Base-by-base conservation (phyloP, 331 rosid species). In the Rhamnella rubrinervis region DNA sequence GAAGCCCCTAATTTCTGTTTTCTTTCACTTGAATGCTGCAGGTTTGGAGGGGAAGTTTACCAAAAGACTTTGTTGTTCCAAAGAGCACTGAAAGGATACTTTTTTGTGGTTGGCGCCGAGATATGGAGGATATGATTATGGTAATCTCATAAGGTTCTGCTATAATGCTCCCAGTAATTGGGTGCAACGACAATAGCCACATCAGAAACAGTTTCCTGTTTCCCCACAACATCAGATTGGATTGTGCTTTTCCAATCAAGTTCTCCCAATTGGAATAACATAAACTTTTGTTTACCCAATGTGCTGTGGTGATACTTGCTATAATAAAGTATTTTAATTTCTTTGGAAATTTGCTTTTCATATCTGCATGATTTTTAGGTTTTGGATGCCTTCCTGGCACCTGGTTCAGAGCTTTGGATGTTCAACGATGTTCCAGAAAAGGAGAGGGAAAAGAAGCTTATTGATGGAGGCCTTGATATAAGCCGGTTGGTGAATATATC, bases 71-170 rank as follows among this genome's bases (percentile, higher is more conserved):
- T 74, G 67, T 82, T 76, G 86, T 79, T 82, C 95, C 90, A 60
- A 84, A 82, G 80, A 85, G 88, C 76, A 73, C 84, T 11, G 96
- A 92, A 85, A 92, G 72, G 82, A 92, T 92, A 73, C 96, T 89
- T 63, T 82, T 85, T 66, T 92, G 96, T 66, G 95, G 97, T 79
- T 92, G 97, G 97, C 80, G 97, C 62, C 96, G 95, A 76, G 97
- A 92, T 83, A 87, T 89, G 96, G 97, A 92, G 77, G 96, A 89
- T 78, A 92, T 92, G 95, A 85, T 92, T 84, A 84, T 84, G 97
- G 97, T 92, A 89, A 82, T 85, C 77, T 57, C 35, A 56, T 52
- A 70, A 75, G 82, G 71, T 72, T 85, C 55, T 61, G 61, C 75
- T 77, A 37, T 75, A 63, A 66, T 74, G 71, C 65, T 73, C 68